A percentile compares a stretch with the other conserved stretches of the same genome.
Evolutionary conservation across 2,329 filamentous ascomycete genomes (phyloP).

Genomic region (Colletotrichum sp.): DNA sequence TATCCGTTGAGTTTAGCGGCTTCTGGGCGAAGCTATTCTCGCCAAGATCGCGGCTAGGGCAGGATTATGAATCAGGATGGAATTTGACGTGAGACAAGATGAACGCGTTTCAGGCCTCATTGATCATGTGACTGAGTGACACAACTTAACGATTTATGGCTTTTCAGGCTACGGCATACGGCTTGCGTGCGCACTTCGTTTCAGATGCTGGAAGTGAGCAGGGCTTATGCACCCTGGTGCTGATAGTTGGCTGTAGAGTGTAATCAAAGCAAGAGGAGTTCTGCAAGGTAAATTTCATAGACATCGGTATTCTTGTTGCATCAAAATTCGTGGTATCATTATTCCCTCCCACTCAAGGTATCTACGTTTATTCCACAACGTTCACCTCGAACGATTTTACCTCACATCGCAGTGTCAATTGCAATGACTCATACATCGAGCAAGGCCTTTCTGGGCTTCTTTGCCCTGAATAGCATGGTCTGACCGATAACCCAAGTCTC

Average conservation of each 20-base stretch:
- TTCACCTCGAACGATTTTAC: background rate
- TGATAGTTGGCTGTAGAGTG: background rate
- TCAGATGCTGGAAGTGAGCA: background rate
- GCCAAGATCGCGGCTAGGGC: background rate
- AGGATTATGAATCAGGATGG: background rate
- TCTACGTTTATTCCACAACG: background rate
- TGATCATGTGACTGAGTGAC: background rate
- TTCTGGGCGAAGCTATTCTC: background rate
- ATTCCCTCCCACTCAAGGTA: background rate
- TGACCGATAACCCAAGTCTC: constrained; percentile 42
- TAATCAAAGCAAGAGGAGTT: background rate
- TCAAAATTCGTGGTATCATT: background rate
- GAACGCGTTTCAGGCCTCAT: background rate
- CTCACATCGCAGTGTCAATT: background rate
- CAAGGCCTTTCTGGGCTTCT: constrained; percentile 26
- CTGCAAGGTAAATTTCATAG: background rate
- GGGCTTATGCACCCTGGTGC: background rate
- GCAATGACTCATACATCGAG: constrained; percentile 18
- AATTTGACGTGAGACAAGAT: background rate
- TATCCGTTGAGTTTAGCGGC: background rate
- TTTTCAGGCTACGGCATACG: background rate
- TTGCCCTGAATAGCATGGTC: constrained; percentile 41
- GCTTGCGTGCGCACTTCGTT: background rate
- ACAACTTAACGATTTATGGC: background rate
- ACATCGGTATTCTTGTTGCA: background rate